Evolutionary conservation across 495 filamentous ascomycete genomes (phyloP).

Genomic region (Trichoderma orchidacearum): DNA sequence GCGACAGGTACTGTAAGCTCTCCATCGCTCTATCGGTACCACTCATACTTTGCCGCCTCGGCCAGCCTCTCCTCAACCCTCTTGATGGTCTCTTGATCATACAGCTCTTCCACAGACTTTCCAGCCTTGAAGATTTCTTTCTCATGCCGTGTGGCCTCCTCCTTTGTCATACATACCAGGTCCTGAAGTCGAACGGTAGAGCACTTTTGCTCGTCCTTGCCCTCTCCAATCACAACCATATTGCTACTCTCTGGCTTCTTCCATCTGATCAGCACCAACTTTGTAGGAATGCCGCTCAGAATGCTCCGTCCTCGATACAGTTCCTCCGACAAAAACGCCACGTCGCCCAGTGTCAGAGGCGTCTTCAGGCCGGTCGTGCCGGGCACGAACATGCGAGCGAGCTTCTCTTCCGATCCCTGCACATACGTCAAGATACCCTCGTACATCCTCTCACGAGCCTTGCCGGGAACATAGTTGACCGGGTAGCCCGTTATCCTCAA

Average conservation of each 20-base stretch:
- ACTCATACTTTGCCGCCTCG: slow-evolving; percentile 25
- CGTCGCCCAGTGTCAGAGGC: slow-evolving; percentile 63
- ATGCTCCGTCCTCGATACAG: slow-evolving; percentile 74
- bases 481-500: slow-evolving; percentile 75
- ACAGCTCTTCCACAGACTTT: slow-evolving; percentile 57
- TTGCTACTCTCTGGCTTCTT: slow-evolving; percentile 31
- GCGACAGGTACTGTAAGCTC: background rate
- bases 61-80: slow-evolving; percentile 35
- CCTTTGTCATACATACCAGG: slow-evolving; percentile 92
- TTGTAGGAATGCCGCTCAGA: slow-evolving; percentile 64
- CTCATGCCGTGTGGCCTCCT: slow-evolving; percentile 74
- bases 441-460: slow-evolving; percentile 79
- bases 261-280: slow-evolving; percentile 71
- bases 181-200: slow-evolving; percentile 50
- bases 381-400: slow-evolving; percentile 37
- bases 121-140: slow-evolving; percentile 60
- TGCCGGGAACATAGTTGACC: slow-evolving; percentile 66
- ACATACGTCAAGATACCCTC: slow-evolving; percentile 61
- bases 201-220: slow-evolving; percentile 57
- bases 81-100: slow-evolving; percentile 48
- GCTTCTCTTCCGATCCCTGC: slow-evolving; percentile 62
- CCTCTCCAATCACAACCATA: slow-evolving; percentile 33
- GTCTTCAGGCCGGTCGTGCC: slow-evolving; percentile 57
- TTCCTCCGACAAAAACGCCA: slow-evolving; percentile 80
- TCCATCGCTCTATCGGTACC: slow-evolving; percentile 9